A percentile compares a stretch with the other conserved stretches of the same genome.
Conservation (phyloP, 1,284 basidiomycete species). For the Trichosporon ovoides region DNA sequence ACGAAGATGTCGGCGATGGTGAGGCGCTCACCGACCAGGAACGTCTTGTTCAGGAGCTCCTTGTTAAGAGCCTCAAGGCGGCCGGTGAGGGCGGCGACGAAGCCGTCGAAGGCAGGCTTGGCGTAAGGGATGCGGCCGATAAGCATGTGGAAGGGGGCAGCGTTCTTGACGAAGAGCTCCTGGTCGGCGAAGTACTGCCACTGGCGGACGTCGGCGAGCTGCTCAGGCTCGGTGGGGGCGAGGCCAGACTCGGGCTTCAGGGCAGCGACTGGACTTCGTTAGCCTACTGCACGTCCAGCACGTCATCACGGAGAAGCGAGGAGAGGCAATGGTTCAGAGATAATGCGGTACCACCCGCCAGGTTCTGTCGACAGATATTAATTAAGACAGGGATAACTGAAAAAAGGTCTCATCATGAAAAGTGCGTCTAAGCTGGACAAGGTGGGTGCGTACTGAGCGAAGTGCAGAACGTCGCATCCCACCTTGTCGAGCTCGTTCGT, state of each 20-base stretch:
- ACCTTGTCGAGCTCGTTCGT: background rate
- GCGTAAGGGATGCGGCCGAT: slow-evolving; percentile 53
- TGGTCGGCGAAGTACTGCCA: slow-evolving; percentile 62
- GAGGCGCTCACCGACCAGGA: slow-evolving; percentile 88
- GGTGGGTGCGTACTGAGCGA: background rate
- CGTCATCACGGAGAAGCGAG: background rate
- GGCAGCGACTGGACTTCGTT: slow-evolving; percentile 58
- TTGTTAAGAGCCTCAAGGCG: slow-evolving; percentile 57
- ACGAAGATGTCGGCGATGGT: slow-evolving; percentile 82
- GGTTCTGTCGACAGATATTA: slow-evolving; percentile 56
- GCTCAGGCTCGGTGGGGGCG: slow-evolving; percentile 56
- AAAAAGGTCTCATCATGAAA: slow-evolving; percentile 49
- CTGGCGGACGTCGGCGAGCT: slow-evolving; percentile 61
- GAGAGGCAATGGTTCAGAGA: slow-evolving; percentile 39
- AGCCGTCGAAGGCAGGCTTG: slow-evolving; percentile 54
- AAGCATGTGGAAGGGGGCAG: slow-evolving; percentile 51
- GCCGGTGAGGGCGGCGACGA: slow-evolving; percentile 29
- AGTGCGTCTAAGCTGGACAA: slow-evolving; percentile 1
- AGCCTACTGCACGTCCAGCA: background rate
- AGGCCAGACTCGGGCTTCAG: slow-evolving; percentile 65
- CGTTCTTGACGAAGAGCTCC: slow-evolving; percentile 50
- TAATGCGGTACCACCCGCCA: slow-evolving; percentile 53
- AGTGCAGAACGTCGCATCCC: background rate
- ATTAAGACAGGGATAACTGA: slow-evolving; percentile 66
- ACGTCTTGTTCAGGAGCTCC: slow-evolving; percentile 74